Evolutionary conservation across 2,329 filamentous ascomycete species (phyloP), one percentile per base, ranked within the genome.

Genomic region (Penicillium sclerotiorum): DNA sequence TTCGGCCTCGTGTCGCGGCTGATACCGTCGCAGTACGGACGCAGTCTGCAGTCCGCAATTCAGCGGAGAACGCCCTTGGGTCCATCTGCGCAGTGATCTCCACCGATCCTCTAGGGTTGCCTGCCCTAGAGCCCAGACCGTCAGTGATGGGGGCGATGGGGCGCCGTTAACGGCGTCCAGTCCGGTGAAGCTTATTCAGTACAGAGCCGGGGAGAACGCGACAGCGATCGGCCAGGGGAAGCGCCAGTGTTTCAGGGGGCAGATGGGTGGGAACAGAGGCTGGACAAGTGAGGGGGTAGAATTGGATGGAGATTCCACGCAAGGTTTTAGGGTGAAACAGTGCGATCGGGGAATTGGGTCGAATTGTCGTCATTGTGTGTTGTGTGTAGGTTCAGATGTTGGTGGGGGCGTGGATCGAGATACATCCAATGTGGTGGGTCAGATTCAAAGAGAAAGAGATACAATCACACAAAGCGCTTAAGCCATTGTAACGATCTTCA

Each of bases 261-360:
- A 9, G 5, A n/a, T 12, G n/a, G 5, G 36, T 22, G 20, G 27
- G 20, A 9, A 27, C 27, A 12, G 8, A 17, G 39, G 25, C 17
- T 42, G 25, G 39, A 21, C 40, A 43, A 17, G 40, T 27, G 33
- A 23, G 40, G 40, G 11, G 37, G 3, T 23, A 23, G 11, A 4
- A 25, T 40, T 18, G 12, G 21, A 9, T 17, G 11, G 3, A 27
- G 38, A 33, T n/a, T n/a, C n/a, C n/a, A n/a, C 8, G 40, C 18
- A 43, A 43, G 40, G 40, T 33, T 43, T 15, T 5, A 11, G 8
- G 27, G 11, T 43, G 40, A 43, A 43, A 43, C 40, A 43, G 12
- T 7, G 3, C 18, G 40, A 43, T 43, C 40, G 40, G 40, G 23
- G 25, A 20, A 40, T 27, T 17, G 9, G 15, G 23, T 12, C 11